Evolutionary conservation across 106 monocot species (phyloP).

Genomic region (Acanthochlamys bracteata): DNA sequence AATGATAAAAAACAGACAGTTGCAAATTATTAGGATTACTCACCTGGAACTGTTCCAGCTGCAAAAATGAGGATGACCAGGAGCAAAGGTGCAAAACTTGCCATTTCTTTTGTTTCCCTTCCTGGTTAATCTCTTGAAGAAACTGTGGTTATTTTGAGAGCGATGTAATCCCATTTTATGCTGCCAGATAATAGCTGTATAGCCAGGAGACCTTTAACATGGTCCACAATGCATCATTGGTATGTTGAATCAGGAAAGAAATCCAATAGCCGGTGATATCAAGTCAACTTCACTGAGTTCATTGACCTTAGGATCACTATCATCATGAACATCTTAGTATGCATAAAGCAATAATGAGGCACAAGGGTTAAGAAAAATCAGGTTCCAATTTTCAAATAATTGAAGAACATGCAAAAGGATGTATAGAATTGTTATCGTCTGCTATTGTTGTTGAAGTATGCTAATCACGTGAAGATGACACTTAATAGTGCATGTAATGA

Average conservation of each 20-base stretch:
- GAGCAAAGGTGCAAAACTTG: constrained; percentile 9
- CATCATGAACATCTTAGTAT: background rate
- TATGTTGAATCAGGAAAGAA: constrained; percentile 5
- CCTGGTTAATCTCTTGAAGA: background rate
- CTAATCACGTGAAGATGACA: too few species aligned
- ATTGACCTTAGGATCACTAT: background rate
- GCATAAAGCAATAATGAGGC: background rate
- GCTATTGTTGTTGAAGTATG: too few species aligned
- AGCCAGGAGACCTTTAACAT: constrained; percentile 1
- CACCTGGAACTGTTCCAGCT: background rate
- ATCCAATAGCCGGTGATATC: constrained; percentile 10
- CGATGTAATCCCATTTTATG: constrained; percentile 1
- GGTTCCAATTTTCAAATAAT: too few species aligned
- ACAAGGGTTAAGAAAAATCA: background rate
- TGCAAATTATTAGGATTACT: background rate
- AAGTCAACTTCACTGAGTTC: constrained; percentile 19
- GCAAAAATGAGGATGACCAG: constrained; percentile 8
- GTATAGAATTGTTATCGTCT: too few species aligned
- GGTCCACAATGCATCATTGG: constrained; percentile 4
- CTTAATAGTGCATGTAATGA: too few species aligned
- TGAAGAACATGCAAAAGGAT: too few species aligned
- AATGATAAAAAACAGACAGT: background rate
- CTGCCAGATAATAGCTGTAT: constrained; percentile 1
- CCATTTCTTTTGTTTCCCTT: background rate
- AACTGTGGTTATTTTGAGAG: constrained; percentile 2